Base-by-base conservation (phyloP, 2,329 filamentous ascomycete genomes). In the Cytospora mali region DNA sequence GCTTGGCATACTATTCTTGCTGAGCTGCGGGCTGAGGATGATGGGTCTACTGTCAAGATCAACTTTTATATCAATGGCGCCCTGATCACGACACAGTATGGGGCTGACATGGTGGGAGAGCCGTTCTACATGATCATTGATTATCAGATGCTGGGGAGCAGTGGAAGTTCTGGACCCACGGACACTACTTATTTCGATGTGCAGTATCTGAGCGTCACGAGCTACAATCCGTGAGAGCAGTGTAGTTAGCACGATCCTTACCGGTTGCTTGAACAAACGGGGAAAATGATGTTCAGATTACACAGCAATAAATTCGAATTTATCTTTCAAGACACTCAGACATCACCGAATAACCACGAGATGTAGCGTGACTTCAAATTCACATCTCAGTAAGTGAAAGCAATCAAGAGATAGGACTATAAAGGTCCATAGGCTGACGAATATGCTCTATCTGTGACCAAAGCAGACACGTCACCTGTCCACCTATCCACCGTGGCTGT, bases 21-120 rank as follows among this genome's bases (percentile, higher is more conserved):
- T 21, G 80, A 84, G 71, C 69, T 83, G 55, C 75, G 77, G 6
- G 81, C 84, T 67, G 72, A 75, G 62, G 80, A 51, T 14, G 64
- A 84, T 70, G 80, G 80, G 29, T 75, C 73, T 57, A 79, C 84
- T 69, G 76, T 82, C 7, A 74, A 75, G 39, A 76, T 79, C 1
- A 79, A 79, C 62, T 85, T 84, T 69, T 85, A 80, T 68, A 74
- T 85, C 70, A 79, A 85, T 66, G 80, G 76, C 3, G 68, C 68
- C 21, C 71, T 80, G 35, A 69, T 82, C 14, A 75, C 78, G 14
- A 82, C 77, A 0, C 81, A 84, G 68, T 75, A 77, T 51, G 82
- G 80, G 2, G 75, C 72, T 2, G 75, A 73, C 0, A 82, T 79
- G 69, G 75, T 81, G 6, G 80, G 79, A 1, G 74, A 79, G 67